Conservation (phyloP, 2,329 filamentous ascomycete species). For the Arachnopeziza araneosa region DNA sequence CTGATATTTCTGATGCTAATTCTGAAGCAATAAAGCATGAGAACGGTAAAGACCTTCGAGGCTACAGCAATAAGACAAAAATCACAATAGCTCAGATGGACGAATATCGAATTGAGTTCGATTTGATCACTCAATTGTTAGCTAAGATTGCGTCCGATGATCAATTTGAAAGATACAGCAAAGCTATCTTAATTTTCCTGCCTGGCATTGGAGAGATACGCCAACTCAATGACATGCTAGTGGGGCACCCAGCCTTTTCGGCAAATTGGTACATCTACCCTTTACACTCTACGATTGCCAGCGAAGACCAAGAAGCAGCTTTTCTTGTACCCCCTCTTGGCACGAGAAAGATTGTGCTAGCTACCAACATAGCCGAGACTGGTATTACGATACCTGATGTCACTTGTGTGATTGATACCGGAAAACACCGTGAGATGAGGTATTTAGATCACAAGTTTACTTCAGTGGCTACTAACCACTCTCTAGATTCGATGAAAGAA, state of each 20-base stretch:
- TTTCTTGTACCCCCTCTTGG: conserved; percentile 81
- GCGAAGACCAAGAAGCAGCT: conserved; percentile 90
- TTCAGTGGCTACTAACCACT: conserved; percentile 5
- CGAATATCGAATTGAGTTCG: conserved; percentile 87
- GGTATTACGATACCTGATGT: conserved; percentile 98
- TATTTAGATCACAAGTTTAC: conserved; percentile 1
- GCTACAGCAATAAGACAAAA: conserved; percentile 72
- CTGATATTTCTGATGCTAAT: conserved; percentile 41
- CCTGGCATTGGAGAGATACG: conserved; percentile 93
- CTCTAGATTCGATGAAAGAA: conserved; percentile 71
- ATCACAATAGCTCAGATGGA: conserved; percentile 73
- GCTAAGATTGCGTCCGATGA: conserved; percentile 66
- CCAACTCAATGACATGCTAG: conserved; percentile 77
- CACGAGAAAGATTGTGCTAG: conserved; percentile 85
- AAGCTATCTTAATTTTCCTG: conserved; percentile 88
- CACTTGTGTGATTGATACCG: conserved; percentile 92
- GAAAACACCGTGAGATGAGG: conserved; percentile 95
- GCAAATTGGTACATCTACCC: conserved; percentile 80
- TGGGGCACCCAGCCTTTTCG: conserved; percentile 69
- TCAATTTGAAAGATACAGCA: conserved; percentile 67
- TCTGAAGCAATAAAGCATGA: conserved; percentile 44
- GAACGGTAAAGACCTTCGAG: conserved; percentile 58
- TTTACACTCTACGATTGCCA: conserved; percentile 90
- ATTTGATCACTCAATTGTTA: conserved; percentile 76
- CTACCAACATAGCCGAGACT: conserved; percentile 97